Conservation (phyloP, 352 stramenopile genomes). For the Globisporangium nodosum region DNA sequence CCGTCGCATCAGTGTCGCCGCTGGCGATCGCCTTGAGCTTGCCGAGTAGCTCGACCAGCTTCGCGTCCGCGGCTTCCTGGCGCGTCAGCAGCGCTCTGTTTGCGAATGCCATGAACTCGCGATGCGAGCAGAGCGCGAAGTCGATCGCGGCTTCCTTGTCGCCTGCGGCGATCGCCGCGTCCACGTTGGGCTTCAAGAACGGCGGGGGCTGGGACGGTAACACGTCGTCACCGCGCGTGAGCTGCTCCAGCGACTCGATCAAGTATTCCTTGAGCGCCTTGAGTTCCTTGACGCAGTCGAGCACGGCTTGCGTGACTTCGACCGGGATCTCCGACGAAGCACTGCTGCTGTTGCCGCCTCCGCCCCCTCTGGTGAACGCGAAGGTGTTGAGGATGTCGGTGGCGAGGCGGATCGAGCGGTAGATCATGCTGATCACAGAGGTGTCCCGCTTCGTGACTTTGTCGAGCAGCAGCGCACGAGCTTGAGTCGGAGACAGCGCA, state of each 20-base stretch:
- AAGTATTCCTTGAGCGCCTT: conserved; percentile 67
- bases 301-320: conserved; percentile 51
- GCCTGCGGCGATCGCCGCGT: conserved; percentile 14
- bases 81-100: conserved; percentile 28
- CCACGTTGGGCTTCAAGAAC: conserved; percentile 14
- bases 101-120: conserved; percentile 47
- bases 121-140: conserved; percentile 46
- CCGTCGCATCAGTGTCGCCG: background rate
- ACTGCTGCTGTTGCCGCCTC: background rate
- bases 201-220: conserved; percentile 14
- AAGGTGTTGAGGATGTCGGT: conserved; percentile 61
- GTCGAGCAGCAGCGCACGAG: conserved; percentile 34
- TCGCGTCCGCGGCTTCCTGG: conserved; percentile 18
- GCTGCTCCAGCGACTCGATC: conserved; percentile 48
- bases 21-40: conserved; percentile 23
- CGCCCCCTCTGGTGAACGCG: conserved; percentile 13
- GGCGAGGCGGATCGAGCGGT: conserved; percentile 56
- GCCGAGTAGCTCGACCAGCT: conserved; percentile 20
- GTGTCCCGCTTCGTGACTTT: conserved; percentile 55
- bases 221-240: conserved; percentile 20
- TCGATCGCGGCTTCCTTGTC: conserved; percentile 50
- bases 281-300: conserved; percentile 65
- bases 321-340: conserved; percentile 33
- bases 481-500: conserved; percentile 13
- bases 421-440: conserved; percentile 53